Evolutionary conservation across 441 rosid genomes (phyloP).

Genomic region (Geranium incanum): DNA sequence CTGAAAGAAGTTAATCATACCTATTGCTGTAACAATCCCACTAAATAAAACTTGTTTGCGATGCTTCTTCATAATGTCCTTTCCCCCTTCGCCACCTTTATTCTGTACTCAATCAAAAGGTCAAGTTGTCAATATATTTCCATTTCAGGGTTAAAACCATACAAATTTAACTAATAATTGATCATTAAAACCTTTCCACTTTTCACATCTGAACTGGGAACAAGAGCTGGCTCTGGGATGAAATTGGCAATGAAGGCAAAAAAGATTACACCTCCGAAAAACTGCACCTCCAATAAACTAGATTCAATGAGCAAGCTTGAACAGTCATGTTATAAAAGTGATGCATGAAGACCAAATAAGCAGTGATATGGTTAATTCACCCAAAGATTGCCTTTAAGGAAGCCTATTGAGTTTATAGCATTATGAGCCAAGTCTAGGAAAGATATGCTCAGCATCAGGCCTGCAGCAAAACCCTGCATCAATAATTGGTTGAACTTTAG

Average conservation of each 20-base stretch:
- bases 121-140: slow-evolving; percentile 24
- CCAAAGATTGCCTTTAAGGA: slow-evolving; percentile 93
- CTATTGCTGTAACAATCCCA: slow-evolving; percentile 90
- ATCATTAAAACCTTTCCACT: slow-evolving; percentile 53
- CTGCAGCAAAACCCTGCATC: slow-evolving; percentile 95
- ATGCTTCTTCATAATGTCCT: slow-evolving; percentile 79
- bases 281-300: slow-evolving; percentile 47
- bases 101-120: slow-evolving; percentile 45
- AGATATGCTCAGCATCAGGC: slow-evolving; percentile 95
- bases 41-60: slow-evolving; percentile 91
- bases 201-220: slow-evolving; percentile 54
- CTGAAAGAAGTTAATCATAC: slow-evolving; percentile 31
- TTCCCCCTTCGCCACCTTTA: slow-evolving; percentile 61
- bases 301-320: slow-evolving; percentile 24
- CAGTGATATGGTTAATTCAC: slow-evolving; percentile 39
- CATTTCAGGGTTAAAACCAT: neutral
- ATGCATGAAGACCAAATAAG: slow-evolving; percentile 17
- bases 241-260: slow-evolving; percentile 72
- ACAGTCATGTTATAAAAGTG: slow-evolving; percentile 14
- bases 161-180: neutral
- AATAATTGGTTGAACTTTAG: slow-evolving; percentile 24
- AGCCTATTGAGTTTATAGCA: slow-evolving; percentile 92
- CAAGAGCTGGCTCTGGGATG: slow-evolving; percentile 79
- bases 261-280: slow-evolving; percentile 92
- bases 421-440: slow-evolving; percentile 96